These are phyloP conservation scores for Vanderwaltozyma polyspora DNA, from an alignment of 805 yeast species.

Conservation along the genomic window DNA sequence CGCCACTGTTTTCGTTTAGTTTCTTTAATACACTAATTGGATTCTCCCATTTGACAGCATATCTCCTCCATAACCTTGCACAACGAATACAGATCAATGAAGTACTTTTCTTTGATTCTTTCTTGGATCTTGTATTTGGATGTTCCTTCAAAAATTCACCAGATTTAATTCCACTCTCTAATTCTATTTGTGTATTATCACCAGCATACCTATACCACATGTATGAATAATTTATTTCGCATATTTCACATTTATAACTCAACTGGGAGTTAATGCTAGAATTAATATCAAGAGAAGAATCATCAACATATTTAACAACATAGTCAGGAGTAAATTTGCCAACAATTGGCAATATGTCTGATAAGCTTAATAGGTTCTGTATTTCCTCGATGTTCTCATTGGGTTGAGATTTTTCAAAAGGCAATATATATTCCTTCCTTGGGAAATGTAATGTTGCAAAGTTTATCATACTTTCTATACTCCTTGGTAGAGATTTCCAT, in stretches of 20 bases:
- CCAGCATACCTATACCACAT: slow-evolving; percentile 28
- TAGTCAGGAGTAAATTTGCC: slow-evolving; percentile 6
- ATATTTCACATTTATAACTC: slow-evolving; percentile 56
- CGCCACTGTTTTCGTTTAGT: slow-evolving; percentile 15
- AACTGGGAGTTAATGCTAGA: slow-evolving; percentile 33
- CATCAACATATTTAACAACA: slow-evolving; percentile 31
- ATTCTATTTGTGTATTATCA: slow-evolving; percentile 4
- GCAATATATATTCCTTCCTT: neutral
- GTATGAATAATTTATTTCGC: slow-evolving; percentile 34
- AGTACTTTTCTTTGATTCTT: slow-evolving; percentile 20
- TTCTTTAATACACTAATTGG: slow-evolving; percentile 57
- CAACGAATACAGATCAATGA: slow-evolving; percentile 74
- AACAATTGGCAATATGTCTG: neutral
- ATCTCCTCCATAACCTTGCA: slow-evolving; percentile 83
- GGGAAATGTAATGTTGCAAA: slow-evolving; percentile 33
- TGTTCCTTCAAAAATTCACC: neutral
- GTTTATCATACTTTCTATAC: slow-evolving; percentile 70
- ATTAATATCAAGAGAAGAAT: slow-evolving; percentile 48
- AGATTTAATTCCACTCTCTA: too few species aligned
- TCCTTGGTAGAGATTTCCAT: slow-evolving; percentile 80
- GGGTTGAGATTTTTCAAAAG: too few species aligned
- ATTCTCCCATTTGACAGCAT: slow-evolving; percentile 77
- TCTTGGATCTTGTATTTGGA: neutral
- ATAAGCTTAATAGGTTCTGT: neutral
- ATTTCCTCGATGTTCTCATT: neutral